Evolutionary conservation across 495 filamentous ascomycete genomes (phyloP).

Genomic region (Hypoxylon trugodes): DNA sequence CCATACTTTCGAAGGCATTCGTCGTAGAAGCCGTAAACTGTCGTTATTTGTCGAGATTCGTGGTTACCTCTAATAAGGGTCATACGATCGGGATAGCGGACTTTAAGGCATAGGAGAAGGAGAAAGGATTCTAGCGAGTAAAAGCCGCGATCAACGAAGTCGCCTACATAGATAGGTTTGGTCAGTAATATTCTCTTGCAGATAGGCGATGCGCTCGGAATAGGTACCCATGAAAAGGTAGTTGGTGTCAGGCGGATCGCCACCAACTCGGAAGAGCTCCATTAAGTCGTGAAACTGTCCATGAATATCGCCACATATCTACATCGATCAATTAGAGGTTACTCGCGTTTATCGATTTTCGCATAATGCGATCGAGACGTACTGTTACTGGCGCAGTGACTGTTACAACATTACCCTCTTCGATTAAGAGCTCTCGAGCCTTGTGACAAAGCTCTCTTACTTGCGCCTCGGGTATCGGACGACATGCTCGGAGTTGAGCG

Average conservation of each 20-base stretch:
- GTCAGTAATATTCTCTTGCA: slow-evolving; percentile 21
- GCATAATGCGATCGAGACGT: slow-evolving; percentile 24
- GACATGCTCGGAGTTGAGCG: slow-evolving; percentile 90
- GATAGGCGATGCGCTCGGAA: slow-evolving; percentile 2
- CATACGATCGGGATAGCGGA: slow-evolving; percentile 97
- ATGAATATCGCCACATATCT: slow-evolving; percentile 98
- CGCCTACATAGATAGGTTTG: slow-evolving; percentile 59
- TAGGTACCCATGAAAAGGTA: slow-evolving; percentile 92
- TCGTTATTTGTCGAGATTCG: slow-evolving; percentile 96
- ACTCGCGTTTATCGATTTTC: background rate
- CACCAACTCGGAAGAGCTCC: slow-evolving; percentile 96
- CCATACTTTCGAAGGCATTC: slow-evolving; percentile 98
- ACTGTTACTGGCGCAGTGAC: slow-evolving; percentile 95
- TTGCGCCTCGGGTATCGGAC: slow-evolving; percentile 92
- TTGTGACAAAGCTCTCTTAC: slow-evolving; percentile 98
- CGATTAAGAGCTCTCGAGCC: slow-evolving; percentile 93
- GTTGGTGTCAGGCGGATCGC: slow-evolving; percentile 95
- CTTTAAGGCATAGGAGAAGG: slow-evolving; percentile 93
- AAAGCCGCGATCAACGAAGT: slow-evolving; percentile 98
- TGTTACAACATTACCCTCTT: slow-evolving; percentile 97
- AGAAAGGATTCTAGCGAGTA: slow-evolving; percentile 97
- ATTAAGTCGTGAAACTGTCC: slow-evolving; percentile 99
- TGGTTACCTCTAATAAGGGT: slow-evolving; percentile 97
- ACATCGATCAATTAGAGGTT: slow-evolving; percentile 11
- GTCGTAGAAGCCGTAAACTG: slow-evolving; percentile 98